Evolutionary conservation across 2,329 filamentous ascomycete genomes (phyloP).

Genomic region (Neonectria coccinea): DNA sequence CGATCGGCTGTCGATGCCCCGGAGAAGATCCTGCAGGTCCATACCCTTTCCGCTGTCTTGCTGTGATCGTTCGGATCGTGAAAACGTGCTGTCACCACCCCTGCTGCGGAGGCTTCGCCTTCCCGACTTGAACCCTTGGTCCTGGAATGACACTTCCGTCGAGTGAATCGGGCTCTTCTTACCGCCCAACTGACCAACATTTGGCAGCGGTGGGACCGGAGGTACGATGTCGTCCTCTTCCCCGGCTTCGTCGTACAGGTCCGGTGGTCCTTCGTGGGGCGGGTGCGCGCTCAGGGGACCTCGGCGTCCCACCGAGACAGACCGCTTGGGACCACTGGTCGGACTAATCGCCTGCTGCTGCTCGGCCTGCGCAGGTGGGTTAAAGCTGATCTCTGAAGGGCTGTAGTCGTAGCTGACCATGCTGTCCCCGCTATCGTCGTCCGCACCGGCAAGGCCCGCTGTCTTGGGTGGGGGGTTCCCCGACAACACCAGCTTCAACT

Average conservation of each 20-base stretch:
- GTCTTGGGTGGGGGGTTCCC: conserved; percentile 60
- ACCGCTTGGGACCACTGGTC: conserved; percentile 47
- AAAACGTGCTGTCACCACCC: conserved; percentile 54
- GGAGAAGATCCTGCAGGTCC: conserved; percentile 63
- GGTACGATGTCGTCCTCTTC: conserved; percentile 58
- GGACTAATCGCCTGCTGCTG: conserved; percentile 46
- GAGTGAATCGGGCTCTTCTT: conserved; percentile 46
- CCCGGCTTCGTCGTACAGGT: conserved; percentile 46
- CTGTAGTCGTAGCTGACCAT: conserved; percentile 78
- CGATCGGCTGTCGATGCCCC: conserved; percentile 62
- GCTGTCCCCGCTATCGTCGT: conserved; percentile 72
- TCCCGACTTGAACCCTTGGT: conserved; percentile 50
- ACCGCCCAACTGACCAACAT: conserved; percentile 48
- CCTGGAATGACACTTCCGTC: conserved; percentile 50
- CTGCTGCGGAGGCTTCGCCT: conserved; percentile 57
- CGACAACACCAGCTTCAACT: conserved; percentile 71
- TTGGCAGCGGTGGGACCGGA: conserved; percentile 68
- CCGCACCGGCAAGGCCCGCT: conserved; percentile 52
- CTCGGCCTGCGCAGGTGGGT: conserved; percentile 53
- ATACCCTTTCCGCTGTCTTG: conserved; percentile 51
- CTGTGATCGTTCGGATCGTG: conserved; percentile 50
- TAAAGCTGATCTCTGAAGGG: conserved; percentile 75
- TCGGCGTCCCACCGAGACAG: conserved; percentile 52
- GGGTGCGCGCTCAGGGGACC: conserved; percentile 61
- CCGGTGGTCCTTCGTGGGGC: conserved; percentile 46